Conservation (phyloP, 306 rosid genomes). For the Vigna unguiculata region DNA sequence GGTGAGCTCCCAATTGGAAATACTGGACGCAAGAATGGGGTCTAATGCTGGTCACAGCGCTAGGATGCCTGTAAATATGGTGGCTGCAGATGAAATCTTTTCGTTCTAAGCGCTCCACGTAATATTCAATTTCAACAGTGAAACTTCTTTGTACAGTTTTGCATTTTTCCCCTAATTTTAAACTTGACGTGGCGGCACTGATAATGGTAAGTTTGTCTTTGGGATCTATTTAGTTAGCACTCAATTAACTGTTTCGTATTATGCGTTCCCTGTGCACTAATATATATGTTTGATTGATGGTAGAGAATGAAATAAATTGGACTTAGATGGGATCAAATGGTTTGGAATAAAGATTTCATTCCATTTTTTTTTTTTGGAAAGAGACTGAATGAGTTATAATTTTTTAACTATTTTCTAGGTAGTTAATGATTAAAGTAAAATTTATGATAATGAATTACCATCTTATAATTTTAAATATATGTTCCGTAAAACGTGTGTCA, state of each 20-base stretch:
- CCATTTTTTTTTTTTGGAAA: too few species aligned
- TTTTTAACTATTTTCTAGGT: too few species aligned
- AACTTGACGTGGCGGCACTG: constrained; percentile 5
- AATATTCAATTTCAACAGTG: constrained; percentile 3
- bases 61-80: constrained; percentile 53
- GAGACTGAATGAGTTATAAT: too few species aligned
- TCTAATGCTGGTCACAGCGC: constrained; percentile 53
- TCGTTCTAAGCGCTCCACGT: constrained; percentile 51
- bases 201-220: constrained; percentile 4
- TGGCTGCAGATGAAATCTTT: constrained; percentile 52
- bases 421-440: too few species aligned
- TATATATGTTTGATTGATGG: neutral
- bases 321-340: too few species aligned
- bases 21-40: constrained; percentile 75
- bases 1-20: constrained; percentile 86
- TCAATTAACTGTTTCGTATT: neutral
- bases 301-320: too few species aligned
- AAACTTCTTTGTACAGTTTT: constrained; percentile 46
- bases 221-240: neutral
- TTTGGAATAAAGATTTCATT: too few species aligned
- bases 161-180: constrained; percentile 27
- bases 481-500: too few species aligned
- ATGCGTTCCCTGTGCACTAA: neutral
- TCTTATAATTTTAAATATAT: too few species aligned
- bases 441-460: too few species aligned